Evolutionary conservation across 2,329 filamentous ascomycete genomes (phyloP).

Genomic region (Paradendryphiella salina): DNA sequence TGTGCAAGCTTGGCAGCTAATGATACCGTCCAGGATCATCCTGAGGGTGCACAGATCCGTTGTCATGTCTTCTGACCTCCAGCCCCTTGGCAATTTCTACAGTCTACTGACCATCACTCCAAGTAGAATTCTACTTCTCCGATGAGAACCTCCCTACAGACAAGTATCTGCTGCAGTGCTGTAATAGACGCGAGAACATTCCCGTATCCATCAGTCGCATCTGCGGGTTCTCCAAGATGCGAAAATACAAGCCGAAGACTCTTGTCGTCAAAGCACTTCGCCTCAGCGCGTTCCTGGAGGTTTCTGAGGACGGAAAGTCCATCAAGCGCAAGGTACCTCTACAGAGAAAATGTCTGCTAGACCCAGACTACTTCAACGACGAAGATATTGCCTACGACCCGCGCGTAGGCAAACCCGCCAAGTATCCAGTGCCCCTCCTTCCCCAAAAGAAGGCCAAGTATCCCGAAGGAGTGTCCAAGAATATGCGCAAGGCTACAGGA

Average conservation of each 20-base stretch:
- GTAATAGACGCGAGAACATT: conserved; percentile 48
- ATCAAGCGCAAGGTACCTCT: conserved; percentile 51
- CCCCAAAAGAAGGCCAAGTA: conserved; percentile 37
- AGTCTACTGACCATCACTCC: conserved; percentile 8
- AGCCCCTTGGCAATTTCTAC: background rate
- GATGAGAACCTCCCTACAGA: conserved; percentile 53
- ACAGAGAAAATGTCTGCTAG: conserved; percentile 34
- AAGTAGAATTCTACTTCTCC: conserved; percentile 57
- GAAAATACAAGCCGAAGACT: conserved; percentile 47
- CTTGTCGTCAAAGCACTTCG: conserved; percentile 49
- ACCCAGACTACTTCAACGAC: conserved; percentile 31
- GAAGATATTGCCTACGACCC: conserved; percentile 41
- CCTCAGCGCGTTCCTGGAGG: conserved; percentile 49
- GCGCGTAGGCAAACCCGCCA: conserved; percentile 24
- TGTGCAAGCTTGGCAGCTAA: background rate
- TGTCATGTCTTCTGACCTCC: conserved; percentile 18
- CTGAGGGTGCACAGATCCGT: conserved; percentile 35
- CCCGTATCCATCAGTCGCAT: conserved; percentile 52
- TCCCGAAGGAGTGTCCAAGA: conserved; percentile 47
- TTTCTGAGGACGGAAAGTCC: conserved; percentile 48
- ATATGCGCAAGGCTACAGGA: conserved; percentile 50
- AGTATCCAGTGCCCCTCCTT: conserved; percentile 29
- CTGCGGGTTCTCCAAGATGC: conserved; percentile 53
- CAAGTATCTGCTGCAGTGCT: conserved; percentile 48
- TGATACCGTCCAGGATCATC: conserved; percentile 22